Percentiles rank a stretch among this genome's conserved stretches.
Conservation (phyloP, 495 filamentous ascomycete genomes). For the Apiosordaria backusii region DNA sequence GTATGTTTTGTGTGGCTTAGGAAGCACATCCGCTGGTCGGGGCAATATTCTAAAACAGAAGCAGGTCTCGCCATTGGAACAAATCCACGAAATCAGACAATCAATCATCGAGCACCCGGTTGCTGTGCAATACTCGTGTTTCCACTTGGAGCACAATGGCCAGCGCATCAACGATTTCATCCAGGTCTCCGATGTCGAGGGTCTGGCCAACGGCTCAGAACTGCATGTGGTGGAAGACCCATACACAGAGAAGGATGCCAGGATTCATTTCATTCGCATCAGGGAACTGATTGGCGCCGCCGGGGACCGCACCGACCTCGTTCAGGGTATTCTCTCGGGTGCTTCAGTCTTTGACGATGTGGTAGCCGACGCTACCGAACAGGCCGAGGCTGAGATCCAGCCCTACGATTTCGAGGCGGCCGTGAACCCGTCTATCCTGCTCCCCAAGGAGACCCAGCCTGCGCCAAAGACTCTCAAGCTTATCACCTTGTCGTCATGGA, state of each 20-base stretch:
- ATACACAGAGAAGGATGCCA: conserved; percentile 97
- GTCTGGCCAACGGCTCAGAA: conserved; percentile 67
- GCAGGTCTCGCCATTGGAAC: conserved; percentile 87
- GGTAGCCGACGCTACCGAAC: conserved; percentile 47
- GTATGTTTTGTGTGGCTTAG: conserved; percentile 44
- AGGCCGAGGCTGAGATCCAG: conserved; percentile 50
- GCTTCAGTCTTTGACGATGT: conserved; percentile 81
- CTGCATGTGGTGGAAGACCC: conserved; percentile 86
- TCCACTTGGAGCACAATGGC: conserved; percentile 88
- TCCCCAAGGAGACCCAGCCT: conserved; percentile 60
- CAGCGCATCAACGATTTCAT: conserved; percentile 90
- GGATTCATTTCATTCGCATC: conserved; percentile 86
- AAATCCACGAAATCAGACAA: conserved; percentile 95
- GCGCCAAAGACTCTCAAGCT: conserved; percentile 86
- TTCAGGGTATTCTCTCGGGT: conserved; percentile 87
- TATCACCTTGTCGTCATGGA: conserved; percentile 88
- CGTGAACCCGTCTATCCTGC: conserved; percentile 63
- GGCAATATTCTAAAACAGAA: conserved; percentile 24
- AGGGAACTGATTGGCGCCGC: conserved; percentile 90
- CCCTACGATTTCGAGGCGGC: conserved; percentile 73
- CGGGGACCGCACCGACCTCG: conserved; percentile 78
- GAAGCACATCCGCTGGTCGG: not conserved
- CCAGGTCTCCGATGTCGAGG: conserved; percentile 88
- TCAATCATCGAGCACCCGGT: conserved; percentile 92
- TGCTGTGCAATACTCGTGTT: conserved; percentile 96